Percentiles rank a stretch among this genome's conserved stretches.
Evolutionary conservation across 2,329 filamentous ascomycete genomes (phyloP).

Genomic region (Zasmidium citrigriseum): DNA sequence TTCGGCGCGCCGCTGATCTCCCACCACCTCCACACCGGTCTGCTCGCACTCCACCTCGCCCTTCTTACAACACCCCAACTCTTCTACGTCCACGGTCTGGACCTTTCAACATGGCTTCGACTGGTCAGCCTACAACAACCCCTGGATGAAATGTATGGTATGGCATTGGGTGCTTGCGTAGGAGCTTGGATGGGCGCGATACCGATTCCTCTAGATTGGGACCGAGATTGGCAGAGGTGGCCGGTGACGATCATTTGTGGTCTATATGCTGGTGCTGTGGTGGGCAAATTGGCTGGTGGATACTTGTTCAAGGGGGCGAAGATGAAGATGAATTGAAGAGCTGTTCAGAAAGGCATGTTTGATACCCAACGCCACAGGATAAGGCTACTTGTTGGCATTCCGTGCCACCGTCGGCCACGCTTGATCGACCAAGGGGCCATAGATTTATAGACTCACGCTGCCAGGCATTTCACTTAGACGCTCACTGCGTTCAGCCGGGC

Average conservation of each 20-base stretch:
- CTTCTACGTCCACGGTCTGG: constrained; percentile 82
- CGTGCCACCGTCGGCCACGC: too few species aligned
- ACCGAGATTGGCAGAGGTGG: constrained; percentile 99
- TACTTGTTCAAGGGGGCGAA: constrained; percentile 47
- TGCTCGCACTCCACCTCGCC: constrained; percentile 79
- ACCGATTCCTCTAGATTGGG: constrained; percentile 96
- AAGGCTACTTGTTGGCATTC: too few species aligned
- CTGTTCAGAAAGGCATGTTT: too few species aligned
- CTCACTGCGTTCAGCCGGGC: too few species aligned
- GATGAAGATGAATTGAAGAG: constrained; percentile 11
- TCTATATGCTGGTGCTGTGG: constrained; percentile 73
- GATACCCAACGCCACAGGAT: too few species aligned
- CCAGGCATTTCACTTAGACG: too few species aligned
- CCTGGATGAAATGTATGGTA: constrained; percentile 82
- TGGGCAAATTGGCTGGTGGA: constrained; percentile 66
- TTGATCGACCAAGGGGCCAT: background rate
- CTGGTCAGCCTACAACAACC: constrained; percentile 69
- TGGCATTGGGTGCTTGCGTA: constrained; percentile 71
- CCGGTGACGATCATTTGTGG: constrained; percentile 88
- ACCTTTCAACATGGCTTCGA: constrained; percentile 68
- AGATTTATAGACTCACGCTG: background rate
- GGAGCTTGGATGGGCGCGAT: constrained; percentile 93
- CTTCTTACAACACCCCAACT: constrained; percentile 77
- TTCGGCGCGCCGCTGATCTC: constrained; percentile 90
- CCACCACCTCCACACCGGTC: constrained; percentile 73